A percentile compares a stretch with the other conserved stretches of the same genome.
Conservation (phyloP, 371 early-diverging fungal species). For the Mucor lusitanicus region DNA sequence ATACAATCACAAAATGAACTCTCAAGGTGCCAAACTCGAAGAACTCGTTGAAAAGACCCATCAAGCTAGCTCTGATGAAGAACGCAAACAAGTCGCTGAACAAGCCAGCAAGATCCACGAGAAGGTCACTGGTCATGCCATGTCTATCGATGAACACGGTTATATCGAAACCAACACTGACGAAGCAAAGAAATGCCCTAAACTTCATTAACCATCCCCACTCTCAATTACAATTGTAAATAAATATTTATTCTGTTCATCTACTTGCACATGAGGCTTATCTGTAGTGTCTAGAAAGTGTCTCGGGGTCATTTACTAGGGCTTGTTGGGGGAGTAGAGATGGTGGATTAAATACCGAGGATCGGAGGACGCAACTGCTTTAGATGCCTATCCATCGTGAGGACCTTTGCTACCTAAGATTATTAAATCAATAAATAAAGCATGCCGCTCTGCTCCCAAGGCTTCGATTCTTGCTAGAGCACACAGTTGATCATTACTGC, state of each 20-base stretch:
- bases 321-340: too few relatives aligned
- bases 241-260: neutral
- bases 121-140: constrained; percentile 27
- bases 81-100: constrained; percentile 25
- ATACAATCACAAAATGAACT: neutral
- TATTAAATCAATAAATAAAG: too few relatives aligned
- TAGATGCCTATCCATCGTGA: too few relatives aligned
- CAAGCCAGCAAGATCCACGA: constrained; percentile 28
- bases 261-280: too few relatives aligned
- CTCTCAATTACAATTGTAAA: neutral
- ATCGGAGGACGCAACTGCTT: too few relatives aligned
- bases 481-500: too few relatives aligned
- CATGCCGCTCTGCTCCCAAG: too few relatives aligned
- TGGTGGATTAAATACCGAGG: too few relatives aligned
- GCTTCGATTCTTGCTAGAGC: too few relatives aligned
- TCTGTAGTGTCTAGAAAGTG: too few relatives aligned
- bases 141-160: constrained; percentile 33
- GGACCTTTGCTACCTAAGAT: too few relatives aligned
- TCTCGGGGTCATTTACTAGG: too few relatives aligned
- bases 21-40: constrained; percentile 12
- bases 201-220: constrained; percentile 18
- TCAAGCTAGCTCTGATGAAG: constrained; percentile 12
- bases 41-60: constrained; percentile 5
- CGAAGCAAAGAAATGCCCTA: constrained; percentile 31
- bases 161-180: constrained; percentile 17